phyloP scores from a whole-genome alignment of 2,329 filamentous ascomycete genomes.

The Fusarium subtropicale region DNA sequence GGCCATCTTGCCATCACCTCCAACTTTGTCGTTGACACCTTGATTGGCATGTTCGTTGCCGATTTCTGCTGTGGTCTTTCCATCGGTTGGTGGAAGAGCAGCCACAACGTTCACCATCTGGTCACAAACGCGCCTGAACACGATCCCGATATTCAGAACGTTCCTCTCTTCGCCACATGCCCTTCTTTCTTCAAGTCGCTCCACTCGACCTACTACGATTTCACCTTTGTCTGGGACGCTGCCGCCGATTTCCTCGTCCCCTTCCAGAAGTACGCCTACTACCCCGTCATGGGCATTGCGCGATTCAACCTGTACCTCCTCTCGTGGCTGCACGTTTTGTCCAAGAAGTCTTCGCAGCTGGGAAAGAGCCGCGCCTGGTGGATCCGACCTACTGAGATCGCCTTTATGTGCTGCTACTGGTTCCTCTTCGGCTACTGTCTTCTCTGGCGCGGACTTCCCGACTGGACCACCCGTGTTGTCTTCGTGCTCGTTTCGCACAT shows the following conservation, averaged over 20 bases:
- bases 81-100: slow-evolving; percentile 77
- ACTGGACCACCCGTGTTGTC: slow-evolving; percentile 65
- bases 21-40: slow-evolving; percentile 67
- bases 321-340: slow-evolving; percentile 73
- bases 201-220: slow-evolving; percentile 74
- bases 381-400: slow-evolving; percentile 74
- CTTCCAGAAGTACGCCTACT: slow-evolving; percentile 75
- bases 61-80: slow-evolving; percentile 74
- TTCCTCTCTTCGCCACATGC: slow-evolving; percentile 75
- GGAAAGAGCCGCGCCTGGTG: slow-evolving; percentile 70
- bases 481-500: slow-evolving; percentile 75
- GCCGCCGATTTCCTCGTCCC: slow-evolving; percentile 69
- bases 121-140: slow-evolving; percentile 73
- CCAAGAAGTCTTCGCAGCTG: slow-evolving; percentile 65
- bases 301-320: slow-evolving; percentile 79
- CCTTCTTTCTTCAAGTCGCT: slow-evolving; percentile 73
- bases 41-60: slow-evolving; percentile 72
- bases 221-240: slow-evolving; percentile 71
- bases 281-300: slow-evolving; percentile 73
- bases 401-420: slow-evolving; percentile 74
- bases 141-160: slow-evolving; percentile 72
- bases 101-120: slow-evolving; percentile 75
- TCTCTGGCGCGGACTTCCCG: slow-evolving; percentile 69
- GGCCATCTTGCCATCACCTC: slow-evolving; percentile 72
- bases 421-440: slow-evolving; percentile 75